These are phyloP conservation scores for Phlegmacium glaucopus DNA, from an alignment of 768 basidiomycete species.

Conservation along the genomic window DNA sequence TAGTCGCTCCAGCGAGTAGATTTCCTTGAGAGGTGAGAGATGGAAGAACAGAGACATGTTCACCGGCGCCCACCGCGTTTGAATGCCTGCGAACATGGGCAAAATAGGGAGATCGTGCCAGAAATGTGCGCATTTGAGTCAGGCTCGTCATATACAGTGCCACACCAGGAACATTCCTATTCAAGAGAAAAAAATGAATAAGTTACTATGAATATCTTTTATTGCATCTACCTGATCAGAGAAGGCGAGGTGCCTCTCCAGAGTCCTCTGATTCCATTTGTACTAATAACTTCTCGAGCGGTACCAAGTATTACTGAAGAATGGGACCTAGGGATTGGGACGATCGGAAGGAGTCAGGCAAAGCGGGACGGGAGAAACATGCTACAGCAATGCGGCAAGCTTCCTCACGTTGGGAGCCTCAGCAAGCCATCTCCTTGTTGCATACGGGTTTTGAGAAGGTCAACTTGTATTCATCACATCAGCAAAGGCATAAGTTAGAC, in stretches of 20 bases:
- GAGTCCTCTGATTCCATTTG: conserved; percentile 66
- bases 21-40: conserved; percentile 77
- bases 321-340: conserved; percentile 18
- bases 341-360: neutral
- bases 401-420: conserved; percentile 31
- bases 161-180: conserved; percentile 89
- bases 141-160: conserved; percentile 89
- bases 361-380: too few relatives aligned
- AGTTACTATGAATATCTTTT: neutral
- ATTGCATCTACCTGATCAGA: conserved; percentile 54
- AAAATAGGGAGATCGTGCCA: conserved; percentile 76
- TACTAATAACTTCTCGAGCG: conserved; percentile 52
- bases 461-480: conserved; percentile 45
- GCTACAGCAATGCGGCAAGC: neutral
- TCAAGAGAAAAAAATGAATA: neutral
- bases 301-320: conserved; percentile 45
- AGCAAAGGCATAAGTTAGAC: neutral
- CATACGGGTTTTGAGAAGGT: conserved; percentile 88
- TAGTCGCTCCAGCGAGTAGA: conserved; percentile 79
- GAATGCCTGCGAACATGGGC: conserved; percentile 28
- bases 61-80: conserved; percentile 15
- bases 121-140: conserved; percentile 72
- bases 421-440: conserved; percentile 69
- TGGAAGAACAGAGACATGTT: conserved; percentile 55
- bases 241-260: conserved; percentile 91